These are phyloP conservation scores for Kalmusia sp. DNA, from an alignment of 2,329 filamentous ascomycete species.

Conservation along the genomic window DNA sequence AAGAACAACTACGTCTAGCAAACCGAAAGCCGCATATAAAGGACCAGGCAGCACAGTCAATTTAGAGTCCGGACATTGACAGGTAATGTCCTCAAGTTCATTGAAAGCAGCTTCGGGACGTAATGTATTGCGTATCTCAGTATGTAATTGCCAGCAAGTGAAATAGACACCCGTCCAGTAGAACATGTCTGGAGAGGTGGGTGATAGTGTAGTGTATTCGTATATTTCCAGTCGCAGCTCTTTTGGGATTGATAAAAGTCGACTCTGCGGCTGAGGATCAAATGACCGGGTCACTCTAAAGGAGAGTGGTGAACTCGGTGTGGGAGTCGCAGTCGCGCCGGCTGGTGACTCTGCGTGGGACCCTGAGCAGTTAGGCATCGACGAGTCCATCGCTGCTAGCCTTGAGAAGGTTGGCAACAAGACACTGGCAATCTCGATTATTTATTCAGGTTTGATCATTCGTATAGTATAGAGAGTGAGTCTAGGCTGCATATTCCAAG, in stretches of 20 bases:
- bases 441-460: no score
- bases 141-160: conserved; percentile 10
- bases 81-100: background rate
- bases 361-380: no score
- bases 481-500: no score
- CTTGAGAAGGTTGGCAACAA: no score
- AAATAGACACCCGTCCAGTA: conserved; percentile 11
- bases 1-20: background rate
- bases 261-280: background rate
- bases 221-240: conserved; percentile 5
- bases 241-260: background rate
- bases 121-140: conserved; percentile 1
- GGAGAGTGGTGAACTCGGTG: no score
- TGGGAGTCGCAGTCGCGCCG: no score
- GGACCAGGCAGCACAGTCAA: background rate
- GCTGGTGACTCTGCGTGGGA: no score
- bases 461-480: no score
- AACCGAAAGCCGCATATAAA: background rate
- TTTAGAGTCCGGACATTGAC: background rate
- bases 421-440: no score
- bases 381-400: no score
- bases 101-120: background rate
- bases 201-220: conserved; percentile 9
- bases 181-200: background rate
- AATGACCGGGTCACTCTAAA: no score